Percentiles rank a stretch among this genome's conserved stretches.
Evolutionary conservation across 306 rosid species (phyloP).

Genomic region (Abrus precatorius): DNA sequence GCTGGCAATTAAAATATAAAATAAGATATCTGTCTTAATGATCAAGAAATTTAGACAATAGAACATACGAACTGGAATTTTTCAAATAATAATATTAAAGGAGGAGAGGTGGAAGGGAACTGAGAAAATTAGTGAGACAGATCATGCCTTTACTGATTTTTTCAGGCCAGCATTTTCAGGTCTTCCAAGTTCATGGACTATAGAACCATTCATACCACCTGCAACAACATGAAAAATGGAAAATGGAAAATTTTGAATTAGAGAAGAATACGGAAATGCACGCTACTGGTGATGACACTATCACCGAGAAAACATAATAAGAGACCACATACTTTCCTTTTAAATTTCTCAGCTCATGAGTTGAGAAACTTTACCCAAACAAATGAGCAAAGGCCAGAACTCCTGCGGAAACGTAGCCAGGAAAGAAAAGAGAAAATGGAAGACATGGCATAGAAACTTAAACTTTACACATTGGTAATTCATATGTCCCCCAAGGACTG

Average conservation of each 20-base stretch:
- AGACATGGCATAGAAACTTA: not conserved
- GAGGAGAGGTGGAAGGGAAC: not conserved
- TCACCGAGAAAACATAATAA: conserved; percentile 27
- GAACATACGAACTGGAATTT: not conserved
- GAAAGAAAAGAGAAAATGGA: not conserved
- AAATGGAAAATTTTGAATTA: not conserved
- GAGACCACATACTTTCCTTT: conserved; percentile 15
- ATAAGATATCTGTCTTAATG: conserved; percentile 36
- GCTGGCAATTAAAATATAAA: conserved; percentile 42
- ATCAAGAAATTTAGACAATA: conserved; percentile 9
- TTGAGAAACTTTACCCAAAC: not conserved
- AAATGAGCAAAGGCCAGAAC: not conserved
- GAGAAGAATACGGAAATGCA: conserved; percentile 15
- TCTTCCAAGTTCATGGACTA: conserved; percentile 85
- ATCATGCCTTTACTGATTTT: conserved; percentile 78
- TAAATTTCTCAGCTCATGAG: conserved; percentile 1
- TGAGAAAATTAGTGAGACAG: conserved; percentile 43
- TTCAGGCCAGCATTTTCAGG: conserved; percentile 87
- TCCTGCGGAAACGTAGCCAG: not conserved
- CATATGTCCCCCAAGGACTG: not conserved
- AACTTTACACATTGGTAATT: not conserved
- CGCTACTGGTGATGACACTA: not conserved
- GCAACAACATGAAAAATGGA: conserved; percentile 48
- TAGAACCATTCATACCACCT: conserved; percentile 99
- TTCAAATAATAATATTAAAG: not conserved